Base-by-base conservation (phyloP, 23 red algal genomes). In the Gracilaria domingensis region DNA sequence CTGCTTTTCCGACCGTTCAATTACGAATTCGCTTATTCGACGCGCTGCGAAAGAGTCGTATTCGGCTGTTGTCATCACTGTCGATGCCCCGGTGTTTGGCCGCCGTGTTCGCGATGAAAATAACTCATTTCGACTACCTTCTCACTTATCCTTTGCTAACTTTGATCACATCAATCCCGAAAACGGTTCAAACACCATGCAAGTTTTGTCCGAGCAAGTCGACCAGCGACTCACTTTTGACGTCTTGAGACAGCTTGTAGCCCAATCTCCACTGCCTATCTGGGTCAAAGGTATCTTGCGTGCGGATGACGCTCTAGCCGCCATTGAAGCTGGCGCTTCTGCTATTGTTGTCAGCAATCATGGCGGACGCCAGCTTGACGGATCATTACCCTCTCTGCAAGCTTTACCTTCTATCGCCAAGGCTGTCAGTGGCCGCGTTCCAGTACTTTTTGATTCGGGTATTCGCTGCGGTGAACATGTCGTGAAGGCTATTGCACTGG, bases 401-500 rank as follows among this genome's bases (percentile, higher is more conserved):
- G 88, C 88, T 0, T 83, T 98, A 49, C 88, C 90, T 20, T 48
- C 87, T 9, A 93, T 98, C 69, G 96, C 88, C 13, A 30, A 88
- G 16, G 92, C 85, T 12, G 93, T 95, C 39, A 49, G 83, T 32
- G 65, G 65, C 21, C 70, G 95, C 12, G 81, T 87, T 18, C 95
- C 95, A 8, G 96, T 98, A 20, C 79, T 98, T 0, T 65, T 98
- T 9, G 96, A 98, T 64, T 95, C 93, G 0, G 96, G 96, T 21
- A 81, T 98, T 16, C 86, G 96, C 5, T 77, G 84, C 39, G 96
- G 96, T 16, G 94, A 93, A 45, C 92, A 98, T 65, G 88, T 98
- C n/a, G 65, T 98, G 0, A 98, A 98, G 91, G 96, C 92, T 28
- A 72, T 93, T 34, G 96, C 96, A 21, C 55, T 98, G 56, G 96